Evolutionary conservation across 2,329 filamentous ascomycete genomes (phyloP).

Genomic region (Hypoxylon sp.): DNA sequence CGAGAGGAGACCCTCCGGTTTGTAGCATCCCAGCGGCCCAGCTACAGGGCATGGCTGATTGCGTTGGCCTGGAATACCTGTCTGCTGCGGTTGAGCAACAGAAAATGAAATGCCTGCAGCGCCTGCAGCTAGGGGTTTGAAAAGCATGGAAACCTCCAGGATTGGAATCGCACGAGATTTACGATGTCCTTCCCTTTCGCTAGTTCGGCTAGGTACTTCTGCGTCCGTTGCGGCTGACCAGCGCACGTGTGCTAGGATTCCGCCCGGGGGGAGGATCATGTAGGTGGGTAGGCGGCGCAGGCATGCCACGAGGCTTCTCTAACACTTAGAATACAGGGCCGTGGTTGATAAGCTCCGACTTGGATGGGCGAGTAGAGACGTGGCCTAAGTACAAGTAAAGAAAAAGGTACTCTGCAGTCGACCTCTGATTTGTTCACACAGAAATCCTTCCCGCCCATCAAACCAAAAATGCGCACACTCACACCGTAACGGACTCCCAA

Average conservation of each 20-base stretch:
- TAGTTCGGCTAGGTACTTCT: constrained; percentile 35
- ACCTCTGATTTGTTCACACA: constrained; percentile 23
- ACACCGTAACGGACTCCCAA: constrained; percentile 10
- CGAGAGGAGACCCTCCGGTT: constrained; percentile 43
- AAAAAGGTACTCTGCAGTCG: constrained; percentile 30
- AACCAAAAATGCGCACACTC: constrained; percentile 8
- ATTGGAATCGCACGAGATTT: constrained; percentile 30
- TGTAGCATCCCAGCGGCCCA: constrained; percentile 30
- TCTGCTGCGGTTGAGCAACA: constrained; percentile 18
- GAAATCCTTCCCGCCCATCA: constrained; percentile 37
- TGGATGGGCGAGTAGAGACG: constrained; percentile 24
- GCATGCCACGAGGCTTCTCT: constrained; percentile 39
- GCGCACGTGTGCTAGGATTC: constrained; percentile 41
- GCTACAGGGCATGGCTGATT: constrained; percentile 4
- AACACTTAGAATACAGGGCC: constrained; percentile 30
- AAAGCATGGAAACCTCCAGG: constrained; percentile 20
- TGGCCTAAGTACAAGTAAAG: constrained; percentile 11
- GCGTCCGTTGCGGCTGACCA: constrained; percentile 40
- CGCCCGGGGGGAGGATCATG: constrained; percentile 28
- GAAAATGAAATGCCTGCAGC: constrained; percentile 13
- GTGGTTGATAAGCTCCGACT: constrained; percentile 30
- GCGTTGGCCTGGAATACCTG: constrained; percentile 5
- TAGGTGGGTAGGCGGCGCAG: constrained; percentile 35
- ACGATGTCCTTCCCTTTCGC: constrained; percentile 11
- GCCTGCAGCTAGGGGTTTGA: constrained; percentile 2